Percentiles rank a stretch among this genome's conserved stretches.
Evolutionary conservation across 1,284 basidiomycete genomes (phyloP).

Genomic region (Austroboletus olivaceoglutinosus): DNA sequence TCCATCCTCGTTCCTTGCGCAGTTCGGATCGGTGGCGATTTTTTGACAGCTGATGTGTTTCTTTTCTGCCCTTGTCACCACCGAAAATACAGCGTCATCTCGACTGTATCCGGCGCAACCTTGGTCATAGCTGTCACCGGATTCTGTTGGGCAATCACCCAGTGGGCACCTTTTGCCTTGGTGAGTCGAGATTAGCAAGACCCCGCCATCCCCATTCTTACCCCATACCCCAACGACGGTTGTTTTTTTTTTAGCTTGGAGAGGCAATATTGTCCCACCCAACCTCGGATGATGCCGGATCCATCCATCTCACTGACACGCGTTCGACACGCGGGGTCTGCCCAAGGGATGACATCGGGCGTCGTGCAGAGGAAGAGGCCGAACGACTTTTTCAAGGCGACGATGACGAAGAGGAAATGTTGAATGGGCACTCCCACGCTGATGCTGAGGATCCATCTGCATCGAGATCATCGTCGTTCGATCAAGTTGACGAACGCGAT

Average conservation of each 20-base stretch:
- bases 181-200: constrained; percentile 40
- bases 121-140: constrained; percentile 66
- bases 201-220: constrained; percentile 17
- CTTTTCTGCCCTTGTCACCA: constrained; percentile 4
- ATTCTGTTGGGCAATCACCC: constrained; percentile 75
- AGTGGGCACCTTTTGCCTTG: constrained; percentile 79
- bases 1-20: constrained; percentile 24
- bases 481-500: constrained; percentile 8
- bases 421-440: not conserved
- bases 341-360: constrained; percentile 29
- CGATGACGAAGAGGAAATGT: constrained; percentile 5
- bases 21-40: constrained; percentile 12
- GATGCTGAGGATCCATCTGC: not conserved
- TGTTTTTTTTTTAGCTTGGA: constrained; percentile 49
- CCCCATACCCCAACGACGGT: constrained; percentile 29
- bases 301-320: constrained; percentile 50
- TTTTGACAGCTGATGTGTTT: constrained; percentile 11
- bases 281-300: constrained; percentile 38
- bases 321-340: constrained; percentile 10
- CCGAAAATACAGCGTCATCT: constrained; percentile 51
- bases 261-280: constrained; percentile 67
- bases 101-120: constrained; percentile 61
- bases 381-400: constrained; percentile 17
- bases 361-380: constrained; percentile 24
- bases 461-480: constrained; percentile 4